Evolutionary conservation across 2,329 filamentous ascomycete genomes (phyloP), one percentile per base, ranked within the genome.

Genomic region (Aspergillus novoparasiticus): DNA sequence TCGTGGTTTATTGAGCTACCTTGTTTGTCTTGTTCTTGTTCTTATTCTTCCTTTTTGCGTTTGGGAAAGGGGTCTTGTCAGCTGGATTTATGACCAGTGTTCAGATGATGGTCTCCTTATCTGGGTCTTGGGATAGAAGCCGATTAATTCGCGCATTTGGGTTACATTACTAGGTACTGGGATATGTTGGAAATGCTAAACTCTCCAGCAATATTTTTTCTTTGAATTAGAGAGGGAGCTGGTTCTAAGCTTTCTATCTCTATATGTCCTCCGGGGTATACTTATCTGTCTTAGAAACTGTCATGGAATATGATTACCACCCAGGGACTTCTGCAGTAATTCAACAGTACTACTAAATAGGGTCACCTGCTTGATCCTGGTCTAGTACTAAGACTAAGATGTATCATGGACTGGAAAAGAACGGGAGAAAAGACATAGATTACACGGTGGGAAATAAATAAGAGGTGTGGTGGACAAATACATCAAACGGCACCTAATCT

Each of bases 51-150:
- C 16, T 23, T 16, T 28, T 34, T n/a, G 2, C 8, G 14, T 34
- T 26, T 23, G 21, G 6, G 6, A 16, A 50, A 5, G 21, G 30
- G 51, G 12, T 54, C 4, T 55, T 55, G 34, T 55, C 51, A 55
- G 51, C 51, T 55, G 51, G 51, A 55, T 55, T 55, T 23, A 39
- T 55, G 51, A 55, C 36, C 21, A 21, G 51, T n/a, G 51, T 55
- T 23, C 51, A 55, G 51, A 55, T 55, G 51, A 55, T 55, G 8
- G 32, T 28, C n/a, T 39, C 36, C 8, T 12, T 32, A 36, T 55
- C 30, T 55, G 23, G 51, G 16, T 2, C 4, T 23, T 39, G 28
- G 9, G 21, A 55, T 21, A 41, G 16, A 41, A 41, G 16, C 19
- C 39, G 39, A 30, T 30, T 51, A 51, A 51, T 51, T 51, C 48